Base-by-base conservation (phyloP, 2,329 filamentous ascomycete species). In the Sporothrix mexicana region DNA sequence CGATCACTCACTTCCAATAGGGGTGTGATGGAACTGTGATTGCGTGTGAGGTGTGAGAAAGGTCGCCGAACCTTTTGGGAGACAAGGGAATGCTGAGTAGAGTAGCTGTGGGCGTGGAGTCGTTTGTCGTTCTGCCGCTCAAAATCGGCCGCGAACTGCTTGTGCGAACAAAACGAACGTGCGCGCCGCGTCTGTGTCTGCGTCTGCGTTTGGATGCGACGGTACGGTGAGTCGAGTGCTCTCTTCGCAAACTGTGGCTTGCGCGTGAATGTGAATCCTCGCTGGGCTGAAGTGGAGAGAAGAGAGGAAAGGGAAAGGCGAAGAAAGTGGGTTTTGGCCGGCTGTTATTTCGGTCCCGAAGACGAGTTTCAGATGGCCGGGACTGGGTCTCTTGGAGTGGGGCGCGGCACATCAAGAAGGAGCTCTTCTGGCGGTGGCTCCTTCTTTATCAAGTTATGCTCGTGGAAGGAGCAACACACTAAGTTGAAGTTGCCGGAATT, bases 261-360 rank as follows among this genome's bases (percentile, higher is more conserved):
- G 30, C 30, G 30, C 3, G 30, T 36, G 30, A 36, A 36, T 36
- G 30, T 36, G 30, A 36, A 36, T 36, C 30, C 30, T 5, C 30
- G 30, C 30, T 36, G 30, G 30, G 30, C 30, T 36, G 30, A 36
- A 36, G 30, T 36, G 30, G 30, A 36, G 30, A 36, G 30, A 7
- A 7, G 30, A 36, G 30, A 36, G 30, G 7, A 36, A 7, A 36
- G 30, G 7, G 30, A 36, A 13, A 17, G 57, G 23, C 30, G 23
- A 30, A 23, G 45, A 51, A 51, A 51, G 45, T 47, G 64, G 66
- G 25, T 62, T 41, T 41, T 45, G 13, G 43, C 30, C 25, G 59
- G 47, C 68, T 72, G 74, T 64, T 75, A 72, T 59, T 71, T 75
- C 74, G 74, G 74, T 74, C 72, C 74, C 74, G 74, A 75, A 68